Evolutionary conservation across 2,329 filamentous ascomycete species (phyloP).

Genomic region (Pseudogymnoascus sp.): DNA sequence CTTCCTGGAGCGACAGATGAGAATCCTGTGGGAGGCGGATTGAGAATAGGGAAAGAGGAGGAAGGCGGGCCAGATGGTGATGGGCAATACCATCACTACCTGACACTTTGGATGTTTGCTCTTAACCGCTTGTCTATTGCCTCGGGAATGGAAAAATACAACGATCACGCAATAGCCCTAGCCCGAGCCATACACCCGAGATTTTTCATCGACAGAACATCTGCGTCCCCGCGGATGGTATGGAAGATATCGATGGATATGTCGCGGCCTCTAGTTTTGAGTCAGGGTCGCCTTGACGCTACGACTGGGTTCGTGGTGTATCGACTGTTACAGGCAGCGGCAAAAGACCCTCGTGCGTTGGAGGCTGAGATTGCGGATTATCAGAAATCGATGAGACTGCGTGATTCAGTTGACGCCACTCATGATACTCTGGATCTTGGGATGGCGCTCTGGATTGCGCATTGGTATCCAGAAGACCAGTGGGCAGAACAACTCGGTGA

Average conservation of each 20-base stretch:
- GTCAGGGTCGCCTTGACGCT: constrained; percentile 48
- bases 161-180: constrained; percentile 42
- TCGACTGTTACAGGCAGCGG: constrained; percentile 37
- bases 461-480: constrained; percentile 39
- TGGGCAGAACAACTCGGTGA: constrained; percentile 36
- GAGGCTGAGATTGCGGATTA: constrained; percentile 45
- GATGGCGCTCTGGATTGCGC: constrained; percentile 49
- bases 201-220: constrained; percentile 33
- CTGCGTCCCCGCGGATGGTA: constrained; percentile 31
- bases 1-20: constrained; percentile 43
- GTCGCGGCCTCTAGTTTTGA: constrained; percentile 36
- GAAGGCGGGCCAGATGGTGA: constrained; percentile 42
- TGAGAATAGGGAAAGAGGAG: constrained; percentile 48
- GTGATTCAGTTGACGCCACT: constrained; percentile 36
- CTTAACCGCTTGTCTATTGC: constrained; percentile 45
- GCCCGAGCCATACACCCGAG: constrained; percentile 43
- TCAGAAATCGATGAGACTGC: constrained; percentile 36
- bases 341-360: constrained; percentile 30
- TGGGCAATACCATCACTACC: constrained; percentile 54
- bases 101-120: constrained; percentile 56
- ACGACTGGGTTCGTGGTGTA: constrained; percentile 46
- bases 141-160: constrained; percentile 37
- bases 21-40: constrained; percentile 43
- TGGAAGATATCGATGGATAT: constrained; percentile 49
- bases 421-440: constrained; percentile 47